These are phyloP conservation scores for Paecilomyces variotii DNA, from an alignment of 2,329 filamentous ascomycete genomes.

Conservation along the genomic window DNA sequence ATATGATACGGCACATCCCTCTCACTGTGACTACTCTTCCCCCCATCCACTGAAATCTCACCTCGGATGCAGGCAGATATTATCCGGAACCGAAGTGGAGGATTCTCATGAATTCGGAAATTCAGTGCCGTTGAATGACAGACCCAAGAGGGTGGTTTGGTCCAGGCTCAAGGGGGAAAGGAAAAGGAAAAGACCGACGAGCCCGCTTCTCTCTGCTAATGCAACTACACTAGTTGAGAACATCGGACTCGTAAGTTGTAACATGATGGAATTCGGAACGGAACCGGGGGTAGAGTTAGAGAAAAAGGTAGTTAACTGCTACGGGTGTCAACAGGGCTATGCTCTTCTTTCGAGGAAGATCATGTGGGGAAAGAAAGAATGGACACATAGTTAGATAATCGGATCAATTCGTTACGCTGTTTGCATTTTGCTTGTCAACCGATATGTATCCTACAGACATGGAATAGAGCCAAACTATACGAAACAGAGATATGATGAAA, in stretches of 20 bases:
- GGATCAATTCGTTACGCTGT: neutral
- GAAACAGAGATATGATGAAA: neutral
- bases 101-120: neutral
- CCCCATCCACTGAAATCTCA: too few relatives aligned
- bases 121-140: neutral
- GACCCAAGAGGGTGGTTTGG: neutral
- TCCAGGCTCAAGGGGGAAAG: neutral
- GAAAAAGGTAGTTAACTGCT: neutral
- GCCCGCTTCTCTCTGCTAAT: neutral
- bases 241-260: neutral
- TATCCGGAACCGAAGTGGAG: neutral
- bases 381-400: neutral
- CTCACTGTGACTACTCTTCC: too few relatives aligned
- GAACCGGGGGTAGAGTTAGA: too few relatives aligned
- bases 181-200: too few relatives aligned
- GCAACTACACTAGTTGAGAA: neutral
- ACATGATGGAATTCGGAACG: neutral
- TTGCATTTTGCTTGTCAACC: neutral
- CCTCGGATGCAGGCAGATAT: neutral
- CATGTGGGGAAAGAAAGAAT: neutral
- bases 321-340: neutral
- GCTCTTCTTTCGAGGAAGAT: neutral
- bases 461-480: neutral
- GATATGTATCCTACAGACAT: neutral
- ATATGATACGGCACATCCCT: too few relatives aligned